Base-by-base conservation (phyloP, 352 stramenopile species). In the Pilasporangium apinafurcum region DNA sequence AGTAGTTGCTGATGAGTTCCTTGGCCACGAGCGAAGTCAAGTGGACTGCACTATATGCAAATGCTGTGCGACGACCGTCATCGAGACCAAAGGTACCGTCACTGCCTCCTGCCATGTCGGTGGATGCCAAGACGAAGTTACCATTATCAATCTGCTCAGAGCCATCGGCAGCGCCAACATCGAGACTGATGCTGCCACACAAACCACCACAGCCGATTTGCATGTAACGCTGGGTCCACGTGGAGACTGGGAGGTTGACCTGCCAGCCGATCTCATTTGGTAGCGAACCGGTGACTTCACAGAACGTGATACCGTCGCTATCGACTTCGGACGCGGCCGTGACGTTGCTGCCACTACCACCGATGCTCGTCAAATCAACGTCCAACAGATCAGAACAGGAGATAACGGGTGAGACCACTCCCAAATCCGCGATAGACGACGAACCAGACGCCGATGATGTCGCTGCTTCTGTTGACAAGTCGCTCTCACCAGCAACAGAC, bases 181-280 rank as follows among this genome's bases (percentile, higher is more conserved):
- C 31, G 43, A 70, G 53, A 12, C 30, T 28, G 40, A 65, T 68
- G n/a, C 35, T 57, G 13, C 59, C 63, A 16, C 59, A 75, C 22
- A 70, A 48, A 0, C 63, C 59, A 16, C 56, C 63, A 24, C 63
- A 70, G 10, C 63, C 63, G 27, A 63, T 37, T 41, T 70, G 59
- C 48, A 68, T 59, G 43, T 68, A 70, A 12, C 59, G 52, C 32
- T 75, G 63, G 6, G 59, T 75, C 59, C 59, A 75, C 0, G 59
- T 70, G 4, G 38, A 16, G 33, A 56, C 51, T 4, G 63, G 59
- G 10, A 74, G 55, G 37, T 68, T 40, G 14, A 68, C 52, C 21
- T 59, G 48, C 40, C 53, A 70, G 2, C 41, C 35, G 1, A 63
- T 61, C 1, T 54, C 56, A 0, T 42, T 35, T 16, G 48, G 42